Conservation (phyloP, 2,329 filamentous ascomycete species). For the Botryotinia narcissicola region DNA sequence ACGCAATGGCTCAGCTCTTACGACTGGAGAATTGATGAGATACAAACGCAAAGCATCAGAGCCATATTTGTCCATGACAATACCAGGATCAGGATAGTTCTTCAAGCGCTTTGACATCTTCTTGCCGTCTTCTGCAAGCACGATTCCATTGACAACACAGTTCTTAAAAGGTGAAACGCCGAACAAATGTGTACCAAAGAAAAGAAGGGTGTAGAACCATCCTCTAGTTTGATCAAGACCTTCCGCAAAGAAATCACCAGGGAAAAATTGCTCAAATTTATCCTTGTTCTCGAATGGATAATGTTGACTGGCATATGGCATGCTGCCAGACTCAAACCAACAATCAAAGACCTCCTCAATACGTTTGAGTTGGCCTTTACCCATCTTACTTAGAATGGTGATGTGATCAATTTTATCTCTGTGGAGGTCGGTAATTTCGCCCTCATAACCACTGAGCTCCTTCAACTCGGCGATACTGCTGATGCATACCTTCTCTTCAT, state of each 20-base stretch:
- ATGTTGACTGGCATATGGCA: conserved; percentile 89
- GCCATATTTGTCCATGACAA: conserved; percentile 84
- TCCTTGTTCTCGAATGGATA: conserved; percentile 90
- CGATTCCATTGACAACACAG: conserved; percentile 93
- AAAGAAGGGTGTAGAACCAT: conserved; percentile 93
- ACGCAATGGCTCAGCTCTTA: conserved; percentile 82
- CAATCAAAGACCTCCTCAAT: conserved; percentile 92
- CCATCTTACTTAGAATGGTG: conserved; percentile 86
- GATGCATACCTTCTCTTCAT: conserved; percentile 81
- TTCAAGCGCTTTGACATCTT: conserved; percentile 98
- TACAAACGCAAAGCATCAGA: conserved; percentile 93
- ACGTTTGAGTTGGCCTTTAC: conserved; percentile 77
- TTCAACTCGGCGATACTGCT: conserved; percentile 83
- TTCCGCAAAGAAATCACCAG: conserved; percentile 92
- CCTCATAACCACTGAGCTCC: conserved; percentile 80
- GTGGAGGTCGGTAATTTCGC: conserved; percentile 81
- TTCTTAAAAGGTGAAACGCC: conserved; percentile 86
- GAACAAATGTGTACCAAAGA: conserved; percentile 85
- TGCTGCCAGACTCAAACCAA: conserved; percentile 95
- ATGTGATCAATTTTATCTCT: conserved; percentile 92
- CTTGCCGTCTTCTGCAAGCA: conserved; percentile 91
- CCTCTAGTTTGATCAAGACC: conserved; percentile 91
- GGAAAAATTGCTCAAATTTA: conserved; percentile 76
- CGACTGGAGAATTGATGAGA: conserved; percentile 93
- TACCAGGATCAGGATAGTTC: conserved; percentile 86